Conservation (phyloP, 345 rosid species). For the Pistacia atlantica region DNA sequence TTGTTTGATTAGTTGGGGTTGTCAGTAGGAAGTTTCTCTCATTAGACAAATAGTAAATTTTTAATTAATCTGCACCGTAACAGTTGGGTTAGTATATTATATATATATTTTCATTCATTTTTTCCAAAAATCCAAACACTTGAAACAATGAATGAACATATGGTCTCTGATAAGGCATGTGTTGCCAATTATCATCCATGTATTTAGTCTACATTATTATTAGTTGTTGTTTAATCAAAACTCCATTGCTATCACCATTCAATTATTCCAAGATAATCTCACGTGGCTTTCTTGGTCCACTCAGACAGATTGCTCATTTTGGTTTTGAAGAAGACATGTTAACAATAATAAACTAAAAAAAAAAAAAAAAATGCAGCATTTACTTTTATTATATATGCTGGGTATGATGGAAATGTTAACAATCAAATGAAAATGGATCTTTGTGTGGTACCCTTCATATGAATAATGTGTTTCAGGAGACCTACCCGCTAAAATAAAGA, state of each 20-base stretch:
- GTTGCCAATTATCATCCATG: conserved; percentile 27
- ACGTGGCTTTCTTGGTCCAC: conserved; percentile 26
- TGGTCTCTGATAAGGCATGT: conserved; percentile 22
- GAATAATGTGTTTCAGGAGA: neutral
- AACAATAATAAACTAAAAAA: neutral
- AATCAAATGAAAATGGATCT: neutral
- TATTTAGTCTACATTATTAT: neutral
- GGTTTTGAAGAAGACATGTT: neutral
- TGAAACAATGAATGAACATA: conserved; percentile 32
- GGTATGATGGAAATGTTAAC: neutral
- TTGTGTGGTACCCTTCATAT: neutral
- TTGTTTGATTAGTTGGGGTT: neutral
- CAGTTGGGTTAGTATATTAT: neutral
- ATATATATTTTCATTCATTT: too few relatives aligned
- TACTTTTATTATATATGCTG: neutral
- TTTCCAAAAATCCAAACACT: conserved; percentile 31
- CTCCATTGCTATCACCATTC: neutral
- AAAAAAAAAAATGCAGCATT: neutral
- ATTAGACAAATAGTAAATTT: neutral
- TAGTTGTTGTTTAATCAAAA: neutral
- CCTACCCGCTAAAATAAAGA: neutral
- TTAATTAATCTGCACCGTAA: neutral
- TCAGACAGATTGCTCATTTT: neutral
- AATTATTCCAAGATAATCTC: conserved; percentile 31
- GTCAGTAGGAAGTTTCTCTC: conserved; percentile 20